These are phyloP conservation scores for Pseudonectria foliicola DNA, from an alignment of 2,329 filamentous ascomycete species.

Conservation along the genomic window DNA sequence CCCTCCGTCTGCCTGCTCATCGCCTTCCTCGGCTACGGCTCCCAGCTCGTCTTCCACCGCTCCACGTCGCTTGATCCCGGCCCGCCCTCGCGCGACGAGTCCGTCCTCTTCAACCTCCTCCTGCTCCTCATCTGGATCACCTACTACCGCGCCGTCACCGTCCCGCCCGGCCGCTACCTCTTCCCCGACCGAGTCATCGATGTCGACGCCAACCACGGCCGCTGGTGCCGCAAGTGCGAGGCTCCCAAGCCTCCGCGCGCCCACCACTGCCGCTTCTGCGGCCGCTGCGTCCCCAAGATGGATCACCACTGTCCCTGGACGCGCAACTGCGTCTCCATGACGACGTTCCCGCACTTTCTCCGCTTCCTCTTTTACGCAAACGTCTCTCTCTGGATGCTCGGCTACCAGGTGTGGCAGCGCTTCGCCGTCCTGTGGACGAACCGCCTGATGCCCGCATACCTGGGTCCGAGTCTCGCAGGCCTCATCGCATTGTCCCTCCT, in stretches of 20 bases:
- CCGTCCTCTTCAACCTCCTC: conserved; percentile 58
- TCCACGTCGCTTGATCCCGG: conserved; percentile 50
- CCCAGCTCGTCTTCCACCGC: conserved; percentile 62
- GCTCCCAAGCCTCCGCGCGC: conserved; percentile 68
- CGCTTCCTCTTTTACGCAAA: conserved; percentile 70
- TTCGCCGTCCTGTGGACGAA: conserved; percentile 54
- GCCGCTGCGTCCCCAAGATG: conserved; percentile 71
- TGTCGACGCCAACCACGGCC: conserved; percentile 14
- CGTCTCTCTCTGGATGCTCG: conserved; percentile 54
- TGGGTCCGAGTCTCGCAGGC: conserved; percentile 57
- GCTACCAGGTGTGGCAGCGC: conserved; percentile 53
- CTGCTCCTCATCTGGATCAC: conserved; percentile 59
- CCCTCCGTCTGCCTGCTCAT: conserved; percentile 61
- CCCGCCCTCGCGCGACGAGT: conserved; percentile 50
- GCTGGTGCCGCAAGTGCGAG: conserved; percentile 72
- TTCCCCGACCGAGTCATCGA: conserved; percentile 33
- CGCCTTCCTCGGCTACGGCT: conserved; percentile 61
- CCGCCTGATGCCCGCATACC: conserved; percentile 64
- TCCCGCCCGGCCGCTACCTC: conserved; percentile 50
- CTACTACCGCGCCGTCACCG: conserved; percentile 56
- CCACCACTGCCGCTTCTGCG: conserved; percentile 75
- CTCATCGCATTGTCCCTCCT: conserved; percentile 57
- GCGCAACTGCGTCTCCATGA: conserved; percentile 72
- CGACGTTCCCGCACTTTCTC: conserved; percentile 74
- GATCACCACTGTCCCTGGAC: conserved; percentile 88